phyloP scores from a whole-genome alignment of 805 yeast genomes.

The Nakazawaea molendinolei region DNA sequence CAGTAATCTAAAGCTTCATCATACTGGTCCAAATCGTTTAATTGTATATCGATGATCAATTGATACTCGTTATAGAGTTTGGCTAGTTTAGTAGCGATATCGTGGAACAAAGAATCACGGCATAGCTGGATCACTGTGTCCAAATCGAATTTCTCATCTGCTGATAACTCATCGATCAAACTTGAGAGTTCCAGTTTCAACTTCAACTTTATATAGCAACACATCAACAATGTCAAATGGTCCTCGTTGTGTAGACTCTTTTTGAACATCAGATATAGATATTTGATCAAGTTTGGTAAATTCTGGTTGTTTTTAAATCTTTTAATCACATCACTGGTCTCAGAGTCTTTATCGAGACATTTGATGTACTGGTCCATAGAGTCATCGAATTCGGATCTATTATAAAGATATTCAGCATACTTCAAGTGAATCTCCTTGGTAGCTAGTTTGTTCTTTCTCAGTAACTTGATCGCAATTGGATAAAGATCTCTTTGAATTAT shows the following conservation, averaged over 20 bases:
- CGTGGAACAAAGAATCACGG: conserved; percentile 61
- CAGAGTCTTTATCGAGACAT: conserved; percentile 32
- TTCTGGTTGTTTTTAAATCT: conserved; percentile 75
- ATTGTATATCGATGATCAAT: conserved; percentile 66
- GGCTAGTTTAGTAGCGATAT: conserved; percentile 65
- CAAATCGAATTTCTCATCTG: conserved; percentile 50
- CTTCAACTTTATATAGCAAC: conserved; percentile 75
- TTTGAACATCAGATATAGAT: conserved; percentile 54
- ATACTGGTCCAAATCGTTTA: conserved; percentile 59
- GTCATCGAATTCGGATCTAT: conserved; percentile 55
- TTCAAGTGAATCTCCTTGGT: conserved; percentile 38
- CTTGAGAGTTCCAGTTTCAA: conserved; percentile 46
- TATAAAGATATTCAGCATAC: conserved; percentile 70
- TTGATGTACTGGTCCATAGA: conserved; percentile 73
- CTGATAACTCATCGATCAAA: conserved; percentile 43
- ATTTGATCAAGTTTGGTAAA: conserved; percentile 55
- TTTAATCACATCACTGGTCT: conserved; percentile 71
- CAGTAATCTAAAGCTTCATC: conserved; percentile 58
- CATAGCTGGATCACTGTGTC: conserved; percentile 62
- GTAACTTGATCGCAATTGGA: conserved; percentile 66
- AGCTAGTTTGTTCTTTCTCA: conserved; percentile 28
- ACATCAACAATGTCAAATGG: conserved; percentile 73
- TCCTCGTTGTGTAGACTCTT: conserved; percentile 58
- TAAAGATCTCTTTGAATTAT: conserved; percentile 66
- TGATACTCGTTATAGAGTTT: conserved; percentile 67